These are phyloP conservation scores for Obelidium mucronatum DNA, from an alignment of 192 early-diverging fungal genomes.

Conservation along the genomic window DNA sequence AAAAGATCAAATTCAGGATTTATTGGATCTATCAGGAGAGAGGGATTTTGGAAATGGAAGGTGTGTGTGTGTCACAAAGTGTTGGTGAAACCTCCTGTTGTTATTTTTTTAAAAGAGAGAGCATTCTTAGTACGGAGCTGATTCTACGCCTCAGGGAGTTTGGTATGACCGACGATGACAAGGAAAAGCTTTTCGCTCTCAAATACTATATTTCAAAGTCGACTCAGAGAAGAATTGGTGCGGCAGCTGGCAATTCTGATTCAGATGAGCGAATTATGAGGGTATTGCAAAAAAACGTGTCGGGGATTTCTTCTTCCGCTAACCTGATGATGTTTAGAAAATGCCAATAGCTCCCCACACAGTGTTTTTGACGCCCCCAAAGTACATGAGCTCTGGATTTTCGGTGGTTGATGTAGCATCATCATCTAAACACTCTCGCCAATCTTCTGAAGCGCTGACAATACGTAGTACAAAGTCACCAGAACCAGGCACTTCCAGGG, in stretches of 20 bases:
- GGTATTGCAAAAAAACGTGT: background rate
- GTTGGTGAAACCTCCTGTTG: no score
- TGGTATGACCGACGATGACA: conserved; percentile 80
- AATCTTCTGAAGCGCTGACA: background rate
- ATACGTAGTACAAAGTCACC: background rate
- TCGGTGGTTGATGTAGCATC: background rate
- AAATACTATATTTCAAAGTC: conserved; percentile 81
- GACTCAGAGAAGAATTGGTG: conserved; percentile 40
- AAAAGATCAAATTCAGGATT: background rate
- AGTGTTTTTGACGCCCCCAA: conserved; percentile 69
- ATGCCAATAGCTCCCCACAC: conserved; percentile 74
- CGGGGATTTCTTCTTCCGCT: background rate
- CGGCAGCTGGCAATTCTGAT: background rate
- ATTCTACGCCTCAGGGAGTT: conserved; percentile 60
- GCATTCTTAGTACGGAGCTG: conserved; percentile 36
- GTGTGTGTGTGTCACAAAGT: no score
- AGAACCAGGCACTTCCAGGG: no score
- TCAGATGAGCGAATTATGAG: conserved; percentile 2
- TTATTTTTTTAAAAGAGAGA: background rate
- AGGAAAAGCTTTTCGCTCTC: conserved; percentile 74
- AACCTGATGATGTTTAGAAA: conserved; percentile 48
- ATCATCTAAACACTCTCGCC: background rate
- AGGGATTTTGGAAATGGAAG: conserved; percentile 19
- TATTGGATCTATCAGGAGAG: background rate
- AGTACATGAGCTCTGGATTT: conserved; percentile 11